Percentiles rank a stretch among this genome's conserved stretches.
Conservation (phyloP, 768 basidiomycete species). For the Suillus hirtellus region DNA sequence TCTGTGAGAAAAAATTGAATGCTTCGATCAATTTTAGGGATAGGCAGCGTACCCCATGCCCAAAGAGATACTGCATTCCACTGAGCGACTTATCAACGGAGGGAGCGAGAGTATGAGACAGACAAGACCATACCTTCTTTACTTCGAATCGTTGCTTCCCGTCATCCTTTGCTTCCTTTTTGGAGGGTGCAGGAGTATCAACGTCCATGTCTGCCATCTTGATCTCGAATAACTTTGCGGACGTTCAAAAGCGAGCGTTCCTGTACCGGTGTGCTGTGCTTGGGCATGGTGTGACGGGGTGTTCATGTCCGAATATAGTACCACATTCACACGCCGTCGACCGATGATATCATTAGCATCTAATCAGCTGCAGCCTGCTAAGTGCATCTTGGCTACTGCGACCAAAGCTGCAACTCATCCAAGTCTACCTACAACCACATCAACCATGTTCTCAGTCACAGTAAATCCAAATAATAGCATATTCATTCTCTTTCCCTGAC, state of each 20-base stretch:
- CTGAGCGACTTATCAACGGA: slow-evolving; percentile 40
- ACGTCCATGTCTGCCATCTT: slow-evolving; percentile 72
- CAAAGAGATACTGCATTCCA: slow-evolving; percentile 99
- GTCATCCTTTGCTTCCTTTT: slow-evolving; percentile 53
- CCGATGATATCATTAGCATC: neutral
- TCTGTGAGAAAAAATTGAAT: slow-evolving; percentile 47
- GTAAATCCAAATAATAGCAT: slow-evolving; percentile 37
- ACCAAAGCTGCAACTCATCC: neutral
- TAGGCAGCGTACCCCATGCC: slow-evolving; percentile 83
- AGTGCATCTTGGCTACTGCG: neutral
- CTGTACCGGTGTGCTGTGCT: neutral
- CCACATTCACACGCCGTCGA: neutral
- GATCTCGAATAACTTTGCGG: neutral
- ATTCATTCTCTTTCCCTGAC: neutral
- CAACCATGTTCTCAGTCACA: slow-evolving; percentile 26
- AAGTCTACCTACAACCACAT: slow-evolving; percentile 1
- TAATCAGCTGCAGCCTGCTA: neutral
- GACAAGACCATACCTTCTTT: slow-evolving; percentile 76
- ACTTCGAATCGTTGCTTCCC: slow-evolving; percentile 91
- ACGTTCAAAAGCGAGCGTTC: neutral
- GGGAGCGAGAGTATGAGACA: slow-evolving; percentile 6
- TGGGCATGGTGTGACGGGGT: neutral
- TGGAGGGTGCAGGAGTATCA: slow-evolving; percentile 45
- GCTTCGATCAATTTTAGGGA: slow-evolving; percentile 1
- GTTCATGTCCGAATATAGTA: neutral